Conservation (phyloP, 306 rosid genomes). For the Vigna reflexopilosa region DNA sequence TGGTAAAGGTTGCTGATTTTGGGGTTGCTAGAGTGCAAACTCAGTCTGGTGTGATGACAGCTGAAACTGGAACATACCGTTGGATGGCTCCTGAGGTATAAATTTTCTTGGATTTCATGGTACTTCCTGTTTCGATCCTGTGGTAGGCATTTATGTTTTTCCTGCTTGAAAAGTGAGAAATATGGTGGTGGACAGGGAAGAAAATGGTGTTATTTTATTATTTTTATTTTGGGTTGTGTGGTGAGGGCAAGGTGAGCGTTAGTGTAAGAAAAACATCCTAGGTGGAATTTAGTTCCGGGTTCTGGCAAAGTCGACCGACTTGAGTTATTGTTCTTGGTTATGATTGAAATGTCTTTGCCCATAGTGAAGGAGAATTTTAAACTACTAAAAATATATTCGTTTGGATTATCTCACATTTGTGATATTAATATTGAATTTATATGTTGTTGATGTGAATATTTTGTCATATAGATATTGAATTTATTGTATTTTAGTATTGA, state of each 20-base stretch:
- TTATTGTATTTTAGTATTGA: background rate
- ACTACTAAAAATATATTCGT: background rate
- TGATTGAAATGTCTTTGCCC: background rate
- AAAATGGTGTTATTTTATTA: background rate
- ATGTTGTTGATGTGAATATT: background rate
- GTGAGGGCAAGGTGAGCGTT: background rate
- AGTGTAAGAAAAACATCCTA: background rate
- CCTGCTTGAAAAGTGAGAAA: slow-evolving; percentile 25
- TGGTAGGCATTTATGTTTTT: slow-evolving; percentile 1
- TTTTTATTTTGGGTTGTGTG: background rate
- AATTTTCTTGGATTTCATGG: slow-evolving; percentile 17
- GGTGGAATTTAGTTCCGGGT: background rate
- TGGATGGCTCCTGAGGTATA: slow-evolving; percentile 99
- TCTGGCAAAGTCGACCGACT: background rate
- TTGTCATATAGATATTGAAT: slow-evolving; percentile 1
- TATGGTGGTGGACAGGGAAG: slow-evolving; percentile 1
- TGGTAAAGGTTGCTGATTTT: slow-evolving; percentile 99
- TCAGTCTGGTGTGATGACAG: slow-evolving; percentile 99
- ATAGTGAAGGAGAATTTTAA: background rate
- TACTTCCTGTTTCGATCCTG: background rate
- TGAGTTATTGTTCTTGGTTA: background rate
- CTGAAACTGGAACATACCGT: slow-evolving; percentile 99
- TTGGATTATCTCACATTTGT: background rate
- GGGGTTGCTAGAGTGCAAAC: slow-evolving; percentile 99
- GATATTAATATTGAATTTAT: slow-evolving; percentile 11